Evolutionary conservation across 345 rosid genomes (phyloP).

Genomic region (Citrus unshiu): DNA sequence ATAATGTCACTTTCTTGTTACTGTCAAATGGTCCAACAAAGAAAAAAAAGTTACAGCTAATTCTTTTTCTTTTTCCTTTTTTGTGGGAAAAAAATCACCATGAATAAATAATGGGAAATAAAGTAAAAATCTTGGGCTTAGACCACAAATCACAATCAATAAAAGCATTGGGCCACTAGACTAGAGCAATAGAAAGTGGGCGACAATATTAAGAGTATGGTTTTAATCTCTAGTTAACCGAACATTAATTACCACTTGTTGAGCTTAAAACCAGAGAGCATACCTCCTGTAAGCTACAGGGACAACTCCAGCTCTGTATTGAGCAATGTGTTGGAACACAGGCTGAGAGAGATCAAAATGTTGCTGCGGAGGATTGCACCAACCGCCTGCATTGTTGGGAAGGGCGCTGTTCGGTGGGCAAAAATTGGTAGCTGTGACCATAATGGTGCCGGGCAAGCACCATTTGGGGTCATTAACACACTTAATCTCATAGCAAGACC

Average conservation of each 20-base stretch:
- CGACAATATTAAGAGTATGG: no score
- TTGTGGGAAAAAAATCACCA: no score
- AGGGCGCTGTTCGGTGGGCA: constrained; percentile 81
- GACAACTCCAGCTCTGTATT: constrained; percentile 72
- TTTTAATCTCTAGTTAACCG: neutral
- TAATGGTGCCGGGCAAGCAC: constrained; percentile 71
- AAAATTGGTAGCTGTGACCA: constrained; percentile 78
- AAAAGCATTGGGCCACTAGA: no score
- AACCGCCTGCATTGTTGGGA: constrained; percentile 73
- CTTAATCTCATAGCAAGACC: constrained; percentile 73
- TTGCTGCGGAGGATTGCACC: constrained; percentile 85
- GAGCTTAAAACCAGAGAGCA: neutral
- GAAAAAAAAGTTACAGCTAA: no score
- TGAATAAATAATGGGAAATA: neutral
- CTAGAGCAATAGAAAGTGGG: neutral
- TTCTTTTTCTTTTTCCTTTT: no score
- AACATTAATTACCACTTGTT: neutral
- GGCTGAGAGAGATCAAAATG: constrained; percentile 85
- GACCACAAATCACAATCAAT: neutral
- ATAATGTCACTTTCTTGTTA: neutral
- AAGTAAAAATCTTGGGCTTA: neutral
- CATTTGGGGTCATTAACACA: constrained; percentile 56
- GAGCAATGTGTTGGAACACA: constrained; percentile 79
- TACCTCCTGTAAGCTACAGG: constrained; percentile 74
- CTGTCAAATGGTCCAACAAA: no score